Base-by-base conservation (phyloP, 257 asterid genomes). In the Rehmannia glutinosa region DNA sequence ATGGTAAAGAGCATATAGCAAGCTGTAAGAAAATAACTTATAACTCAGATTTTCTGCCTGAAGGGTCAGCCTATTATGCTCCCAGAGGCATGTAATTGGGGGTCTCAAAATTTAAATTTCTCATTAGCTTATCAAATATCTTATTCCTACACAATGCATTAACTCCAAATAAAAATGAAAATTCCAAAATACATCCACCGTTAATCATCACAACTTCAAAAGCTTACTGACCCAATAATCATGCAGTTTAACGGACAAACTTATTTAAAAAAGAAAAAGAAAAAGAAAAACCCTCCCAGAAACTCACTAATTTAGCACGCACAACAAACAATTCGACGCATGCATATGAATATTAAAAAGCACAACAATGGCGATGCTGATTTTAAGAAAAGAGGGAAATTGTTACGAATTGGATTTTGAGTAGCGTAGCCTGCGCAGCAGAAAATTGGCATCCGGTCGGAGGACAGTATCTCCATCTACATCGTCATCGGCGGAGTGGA, bases 361-460 rank as follows among this genome's bases (percentile, higher is more conserved):
- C 7, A 16, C 2, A 45, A 11, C 19, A 33, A 53, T 15, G 5
- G 56, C 1, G 76, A 23, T n/a, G 38, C 15, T 8, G 41, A 66
- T 52, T 33, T 32, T 0, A 19, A 54, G 17, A 17, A 12, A 35
- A 13, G 20, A 38, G 38, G 13, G 1, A 30, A 21, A 62, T 11
- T 3, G 0, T 62, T 85, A 87, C 97, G 5, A 78, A 68, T 17
- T 78, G 83, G 71, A 89, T 80, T 61, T 81, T 81, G 91, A 87
- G 84, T 92, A 78, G 42, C 81, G 89, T 19, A 92, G 90, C 75
- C 70, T 82, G 70, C 89, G 86, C 54, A 92, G 96, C 69, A 92
- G 62, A 78, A 66, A 72, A 64, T 75, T 80, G 54, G 92, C 97
- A 24, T 72, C 81, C 3, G 80, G 73, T 2, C 64, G 39, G 61